Base-by-base conservation (phyloP, 257 asterid genomes). In the Scutellaria minor region DNA sequence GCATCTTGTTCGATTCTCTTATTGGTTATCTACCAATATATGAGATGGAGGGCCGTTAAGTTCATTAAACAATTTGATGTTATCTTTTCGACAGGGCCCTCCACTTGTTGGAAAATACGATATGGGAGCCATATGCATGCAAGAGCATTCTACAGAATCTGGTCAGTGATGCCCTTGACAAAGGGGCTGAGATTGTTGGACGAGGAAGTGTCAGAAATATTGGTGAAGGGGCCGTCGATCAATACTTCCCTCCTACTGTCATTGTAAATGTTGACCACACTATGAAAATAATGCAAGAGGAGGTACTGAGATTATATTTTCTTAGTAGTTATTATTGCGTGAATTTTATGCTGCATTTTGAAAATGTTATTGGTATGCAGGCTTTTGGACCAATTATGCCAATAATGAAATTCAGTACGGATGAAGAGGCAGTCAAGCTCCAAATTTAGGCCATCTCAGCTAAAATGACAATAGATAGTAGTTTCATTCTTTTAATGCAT, bases 71-170 rank as follows among this genome's bases (percentile, higher is more conserved):
- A 18, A 63, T 31, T 70, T 75, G 60, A 77, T 78, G 46, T 55
- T 62, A 60, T 72, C 59, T 60, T 65, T 31, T 81, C 75, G 15
- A 37, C 82, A 94, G 99, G 99, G 99, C 24, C 99, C 99, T 72
- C 96, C 99, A 62, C 85, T 89, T 61, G 78, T 79, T 50, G 99
- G 95, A 44, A 94, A 89, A 80, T 89, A 91, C 71, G 99, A 94
- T 79, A 94, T 91, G 97, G 99, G 99, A 76, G 98, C 99, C 75
- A 89, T 91, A 78, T 94, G 99, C 87, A 91, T 94, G 98, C 93
- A 88, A 84, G 99, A 94, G 84, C 99, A 94, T 85, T 87, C 99
- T 94, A 79, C 99, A 89, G 77, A 81, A 70, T 78, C 87, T 94
- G 75, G 93, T 94, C 56, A 84, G 87, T 41, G 99, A 94, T 73